Conservation (phyloP, 2,329 filamentous ascomycete species). For the Ophiocordyceps robertsii region DNA sequence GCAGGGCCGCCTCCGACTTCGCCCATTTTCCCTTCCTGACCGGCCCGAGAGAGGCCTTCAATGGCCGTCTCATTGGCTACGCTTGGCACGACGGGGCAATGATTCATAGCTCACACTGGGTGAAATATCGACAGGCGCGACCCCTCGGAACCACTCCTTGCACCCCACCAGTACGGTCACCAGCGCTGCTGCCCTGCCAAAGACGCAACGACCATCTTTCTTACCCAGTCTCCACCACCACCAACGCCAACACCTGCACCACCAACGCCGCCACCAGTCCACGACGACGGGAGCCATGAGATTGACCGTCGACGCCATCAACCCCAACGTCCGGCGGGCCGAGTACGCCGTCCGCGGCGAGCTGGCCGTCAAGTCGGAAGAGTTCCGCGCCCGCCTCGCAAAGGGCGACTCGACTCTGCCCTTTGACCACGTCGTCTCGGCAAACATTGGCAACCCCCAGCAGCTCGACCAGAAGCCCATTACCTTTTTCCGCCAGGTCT, state of each 20-base stretch:
- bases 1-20: no score
- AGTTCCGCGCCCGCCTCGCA: constrained; percentile 64
- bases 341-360: constrained; percentile 96
- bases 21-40: no score
- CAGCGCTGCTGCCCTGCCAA: neutral
- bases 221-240: constrained; percentile 5
- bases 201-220: neutral
- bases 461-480: constrained; percentile 98
- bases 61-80: no score
- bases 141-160: no score
- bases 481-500: constrained; percentile 96
- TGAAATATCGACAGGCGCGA: no score
- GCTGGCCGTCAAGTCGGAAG: constrained; percentile 83
- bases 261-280: constrained; percentile 22
- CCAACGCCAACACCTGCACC: constrained; percentile 9
- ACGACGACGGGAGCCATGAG: constrained; percentile 16
- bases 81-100: no score
- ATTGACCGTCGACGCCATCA: constrained; percentile 79
- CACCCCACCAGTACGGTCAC: no score
- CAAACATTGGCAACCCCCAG: constrained; percentile 98
- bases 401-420: constrained; percentile 51
- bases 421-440: constrained; percentile 83
- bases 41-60: no score
- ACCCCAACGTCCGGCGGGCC: constrained; percentile 72
- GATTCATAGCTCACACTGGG: no score